Evolutionary conservation across 2,329 filamentous ascomycete genomes (phyloP).

Genomic region (Zarea fungicola): DNA sequence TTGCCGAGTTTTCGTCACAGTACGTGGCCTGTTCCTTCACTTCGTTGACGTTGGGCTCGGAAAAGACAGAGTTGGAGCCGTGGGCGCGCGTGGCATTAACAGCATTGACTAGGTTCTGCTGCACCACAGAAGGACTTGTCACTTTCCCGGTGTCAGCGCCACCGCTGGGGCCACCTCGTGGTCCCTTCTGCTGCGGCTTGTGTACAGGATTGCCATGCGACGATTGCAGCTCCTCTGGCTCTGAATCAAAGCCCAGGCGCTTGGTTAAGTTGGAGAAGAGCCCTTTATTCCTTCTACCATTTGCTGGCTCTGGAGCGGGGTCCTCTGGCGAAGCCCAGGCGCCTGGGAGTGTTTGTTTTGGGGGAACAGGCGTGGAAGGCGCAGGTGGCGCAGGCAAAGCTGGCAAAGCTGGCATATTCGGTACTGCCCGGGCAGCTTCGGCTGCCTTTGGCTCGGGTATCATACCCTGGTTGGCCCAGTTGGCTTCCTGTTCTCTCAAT

Average conservation of each 20-base stretch:
- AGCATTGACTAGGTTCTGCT: constrained; percentile 70
- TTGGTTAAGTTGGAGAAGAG: constrained; percentile 65
- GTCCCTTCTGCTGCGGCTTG: constrained; percentile 12
- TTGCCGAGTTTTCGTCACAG: constrained; percentile 71
- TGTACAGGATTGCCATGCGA: constrained; percentile 14
- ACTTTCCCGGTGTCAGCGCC: constrained; percentile 46
- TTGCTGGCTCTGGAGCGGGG: constrained; percentile 25
- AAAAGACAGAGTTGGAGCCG: constrained; percentile 68
- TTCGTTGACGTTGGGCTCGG: constrained; percentile 62
- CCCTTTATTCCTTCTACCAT: constrained; percentile 42
- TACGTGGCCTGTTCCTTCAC: constrained; percentile 82
- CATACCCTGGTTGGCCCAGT: constrained; percentile 32
- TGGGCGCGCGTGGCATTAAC: constrained; percentile 74
- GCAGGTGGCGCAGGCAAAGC: too few species aligned
- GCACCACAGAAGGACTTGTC: constrained; percentile 55
- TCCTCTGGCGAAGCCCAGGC: constrained; percentile 65
- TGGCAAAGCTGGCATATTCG: constrained; percentile 36
- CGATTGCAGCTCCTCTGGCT: constrained; percentile 37
- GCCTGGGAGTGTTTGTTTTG: constrained; percentile 61
- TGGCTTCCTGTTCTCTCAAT: constrained; percentile 51
- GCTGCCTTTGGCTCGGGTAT: constrained; percentile 20
- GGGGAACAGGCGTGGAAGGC: constrained; percentile 36
- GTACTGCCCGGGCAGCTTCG: constrained; percentile 33
- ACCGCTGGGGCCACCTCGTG: constrained; percentile 14
- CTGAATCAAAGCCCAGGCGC: constrained; percentile 60